A percentile compares a stretch with the other conserved stretches of the same genome.
phyloP scores from a whole-genome alignment of 148 eudicot genomes.

The Vaccinium vitisidaea region DNA sequence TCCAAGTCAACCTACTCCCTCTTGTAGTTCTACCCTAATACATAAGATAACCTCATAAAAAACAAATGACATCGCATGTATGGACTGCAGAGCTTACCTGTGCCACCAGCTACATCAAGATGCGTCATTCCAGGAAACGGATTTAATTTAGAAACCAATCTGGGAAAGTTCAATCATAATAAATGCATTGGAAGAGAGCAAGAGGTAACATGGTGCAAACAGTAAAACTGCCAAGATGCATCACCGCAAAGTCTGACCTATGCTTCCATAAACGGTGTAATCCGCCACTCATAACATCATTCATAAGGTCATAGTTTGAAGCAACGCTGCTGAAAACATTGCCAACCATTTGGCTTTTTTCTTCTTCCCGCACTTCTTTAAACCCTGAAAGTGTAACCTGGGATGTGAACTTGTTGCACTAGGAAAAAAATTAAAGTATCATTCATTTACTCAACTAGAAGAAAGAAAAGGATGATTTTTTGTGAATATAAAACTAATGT shows the following conservation, averaged over 20 bases:
- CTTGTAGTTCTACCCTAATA: not conserved
- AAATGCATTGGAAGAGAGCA: not conserved
- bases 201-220: not conserved
- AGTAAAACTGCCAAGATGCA: constrained; percentile 10
- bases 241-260: constrained; percentile 43
- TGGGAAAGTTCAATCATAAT: constrained; percentile 23
- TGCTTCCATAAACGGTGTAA: constrained; percentile 94
- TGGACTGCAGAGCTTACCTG: constrained; percentile 44
- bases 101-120: constrained; percentile 98
- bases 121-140: constrained; percentile 99
- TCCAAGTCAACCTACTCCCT: not conserved
- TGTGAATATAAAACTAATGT: not conserved
- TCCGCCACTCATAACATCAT: constrained; percentile 94
- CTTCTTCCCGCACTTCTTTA: constrained; percentile 83
- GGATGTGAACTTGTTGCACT: not conserved
- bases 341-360: constrained; percentile 85
- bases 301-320: constrained; percentile 87
- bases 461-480: not conserved
- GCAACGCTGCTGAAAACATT: constrained; percentile 91
- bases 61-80: not conserved
- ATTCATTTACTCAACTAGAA: not conserved
- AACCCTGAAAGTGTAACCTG: constrained; percentile 49
- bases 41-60: not conserved
- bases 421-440: not conserved
- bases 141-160: constrained; percentile 81